Evolutionary conservation across 2,329 filamentous ascomycete species (phyloP), one percentile per base, ranked within the genome.

Genomic region (Penicillium fuscoglaucum): DNA sequence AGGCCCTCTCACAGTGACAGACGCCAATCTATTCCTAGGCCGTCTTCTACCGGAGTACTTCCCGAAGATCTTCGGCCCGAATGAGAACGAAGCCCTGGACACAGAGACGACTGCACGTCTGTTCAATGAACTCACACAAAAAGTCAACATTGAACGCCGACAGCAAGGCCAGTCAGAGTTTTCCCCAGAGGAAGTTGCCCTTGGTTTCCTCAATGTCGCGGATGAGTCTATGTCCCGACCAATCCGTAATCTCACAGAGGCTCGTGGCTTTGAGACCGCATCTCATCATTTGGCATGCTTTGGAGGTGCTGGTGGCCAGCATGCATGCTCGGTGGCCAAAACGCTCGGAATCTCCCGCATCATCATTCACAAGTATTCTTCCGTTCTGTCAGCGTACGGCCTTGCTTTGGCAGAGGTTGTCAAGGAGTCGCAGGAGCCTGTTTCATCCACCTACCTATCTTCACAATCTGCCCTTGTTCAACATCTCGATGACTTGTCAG

Each of bases 361-460:
- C 35, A 81, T 97, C 10, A 83, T 97, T 2, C 93, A 97, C 73
- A 83, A 90, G 57, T 96, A 96, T 71, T 96, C 92, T 0, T 96
- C 92, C 0, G 91, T 97, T 0, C 80, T 96, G 0, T 96, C 92
- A 0, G 93, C 93, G 0, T 96, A 96, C 65, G 93, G 93, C 15
- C 93, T 97, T 88, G 91, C 92, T 0, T 78, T 97, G 5, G 93
- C 93, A 12, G 93, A 97, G 69, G 92, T 96, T 0, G 93, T 97
- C 0, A 91, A 96, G 63, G 93, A 97, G 76, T 83, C 89, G 31
- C 93, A 97, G 63, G 73, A 79, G 46, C 76, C 76, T 10, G 81
- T 85, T 52, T 84, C 83, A 0, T 82, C 81, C 26, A 76, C 82
- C 3, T 86, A 83, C 76, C 79, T 80, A 9, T 61, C 70, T 15